Base-by-base conservation (phyloP, 106 monocot species). In the Allium sativum region DNA sequence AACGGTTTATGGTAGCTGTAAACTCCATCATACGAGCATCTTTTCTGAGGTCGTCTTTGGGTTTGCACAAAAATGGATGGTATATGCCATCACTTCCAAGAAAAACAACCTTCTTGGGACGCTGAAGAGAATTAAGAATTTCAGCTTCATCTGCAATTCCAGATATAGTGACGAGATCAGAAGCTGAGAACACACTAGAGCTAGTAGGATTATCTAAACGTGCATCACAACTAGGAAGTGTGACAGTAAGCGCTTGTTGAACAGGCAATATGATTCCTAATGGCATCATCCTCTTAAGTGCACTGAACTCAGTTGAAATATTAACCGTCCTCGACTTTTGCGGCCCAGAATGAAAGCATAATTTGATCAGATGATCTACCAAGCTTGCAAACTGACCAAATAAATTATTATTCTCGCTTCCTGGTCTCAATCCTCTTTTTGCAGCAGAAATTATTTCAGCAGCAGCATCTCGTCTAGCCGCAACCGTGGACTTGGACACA, bases 1-100 rank as follows among this genome's bases (percentile, higher is more conserved):
- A 78, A 21, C 78, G 92, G 69, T 98, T 98, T 59, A 98, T 84
- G 84, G 85, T 98, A 56, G 92, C 80, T 21, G 82, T 98, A 53
- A 98, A 98, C 68, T 98, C 98, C 98, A 98, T 98, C 98, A 98
- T 98, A 22, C 98, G 87, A 45, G 98, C 87, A 76, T 98, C 98
- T 77, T 98, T 98, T 54, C 98, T 73, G 8, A 98, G 73, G 48
- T 98, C 98, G 55, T 98, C 98, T 67, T 98, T 98, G 12, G 98
- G 98, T 59, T 98, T 98, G 79, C 91, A 98, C 6, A 98, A 82
- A 74, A 98, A 98, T 48, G 98, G 91, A 42, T 76, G 82, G 11
- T 78, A 67, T 73, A 76, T 48, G 42, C 98, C 98, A 77, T 98
- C 98, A 65, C 91, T 98, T 76, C 98, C 98, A 47, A 92, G 57